Conservation (phyloP, 2,329 filamentous ascomycete genomes). For the Macrophomina phaseolina region DNA sequence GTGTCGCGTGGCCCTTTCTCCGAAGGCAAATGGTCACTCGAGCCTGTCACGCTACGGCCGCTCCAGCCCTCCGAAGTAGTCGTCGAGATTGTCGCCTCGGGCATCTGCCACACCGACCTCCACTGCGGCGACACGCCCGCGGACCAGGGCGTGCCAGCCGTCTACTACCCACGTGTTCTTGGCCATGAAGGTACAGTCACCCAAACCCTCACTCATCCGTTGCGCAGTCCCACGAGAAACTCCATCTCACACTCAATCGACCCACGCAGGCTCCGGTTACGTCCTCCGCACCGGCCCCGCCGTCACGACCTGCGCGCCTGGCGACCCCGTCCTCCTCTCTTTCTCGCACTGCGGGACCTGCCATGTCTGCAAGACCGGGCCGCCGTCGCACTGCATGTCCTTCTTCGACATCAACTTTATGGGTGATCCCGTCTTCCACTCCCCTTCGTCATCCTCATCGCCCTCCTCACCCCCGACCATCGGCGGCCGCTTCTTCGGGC, state of each 20-base stretch:
- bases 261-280: slow-evolving; percentile 45
- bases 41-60: slow-evolving; percentile 41
- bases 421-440: slow-evolving; percentile 18
- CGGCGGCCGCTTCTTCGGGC: slow-evolving; percentile 55
- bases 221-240: background rate
- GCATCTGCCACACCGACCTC: slow-evolving; percentile 62
- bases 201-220: background rate
- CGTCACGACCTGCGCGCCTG: slow-evolving; percentile 47
- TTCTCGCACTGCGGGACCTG: slow-evolving; percentile 24
- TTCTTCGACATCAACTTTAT: slow-evolving; percentile 26
- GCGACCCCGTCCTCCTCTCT: slow-evolving; percentile 51
- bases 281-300: slow-evolving; percentile 50
- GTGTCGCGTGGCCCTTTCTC: slow-evolving; percentile 43
- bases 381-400: slow-evolving; percentile 24
- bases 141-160: slow-evolving; percentile 33
- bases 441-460: background rate
- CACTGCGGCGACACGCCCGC: slow-evolving; percentile 45
- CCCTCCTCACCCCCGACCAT: slow-evolving; percentile 27
- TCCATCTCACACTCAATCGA: background rate
- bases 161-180: slow-evolving; percentile 54
- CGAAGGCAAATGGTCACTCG: slow-evolving; percentile 46
- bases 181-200: slow-evolving; percentile 56
- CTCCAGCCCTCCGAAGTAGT: slow-evolving; percentile 53
- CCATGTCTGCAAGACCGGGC: slow-evolving; percentile 23
- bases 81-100: slow-evolving; percentile 58